Evolutionary conservation across 2,329 filamentous ascomycete genomes (phyloP).

Genomic region (Orbilia javanica): DNA sequence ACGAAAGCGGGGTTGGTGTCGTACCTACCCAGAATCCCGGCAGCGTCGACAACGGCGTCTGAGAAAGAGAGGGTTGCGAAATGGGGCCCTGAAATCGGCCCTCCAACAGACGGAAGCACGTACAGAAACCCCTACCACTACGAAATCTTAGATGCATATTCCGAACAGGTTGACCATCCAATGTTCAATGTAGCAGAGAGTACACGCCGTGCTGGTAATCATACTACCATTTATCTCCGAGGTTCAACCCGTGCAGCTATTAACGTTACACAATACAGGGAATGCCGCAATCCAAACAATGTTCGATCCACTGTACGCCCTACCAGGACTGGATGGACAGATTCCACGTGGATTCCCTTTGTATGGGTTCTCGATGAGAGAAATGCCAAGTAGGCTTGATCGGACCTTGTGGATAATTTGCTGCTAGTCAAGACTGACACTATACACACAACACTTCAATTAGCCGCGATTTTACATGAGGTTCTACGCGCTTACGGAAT

Average conservation of each 20-base stretch:
- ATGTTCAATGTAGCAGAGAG: constrained; percentile 50
- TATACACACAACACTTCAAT: background rate
- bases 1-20: constrained; percentile 36
- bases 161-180: constrained; percentile 33
- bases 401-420: background rate
- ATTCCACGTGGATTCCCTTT: constrained; percentile 50
- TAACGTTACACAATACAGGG: constrained; percentile 12
- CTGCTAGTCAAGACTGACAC: background rate
- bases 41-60: constrained; percentile 18
- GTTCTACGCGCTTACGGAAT: constrained; percentile 36
- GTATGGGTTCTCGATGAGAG: constrained; percentile 54
- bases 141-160: constrained; percentile 38
- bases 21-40: constrained; percentile 47
- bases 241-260: background rate
- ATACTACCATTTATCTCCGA: background rate
- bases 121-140: constrained; percentile 38
- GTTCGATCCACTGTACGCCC: constrained; percentile 45
- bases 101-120: constrained; percentile 16
- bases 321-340: constrained; percentile 40
- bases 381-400: constrained; percentile 45
- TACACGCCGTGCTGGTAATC: constrained; percentile 42
- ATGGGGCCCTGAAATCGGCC: constrained; percentile 39
- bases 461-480: constrained; percentile 44
- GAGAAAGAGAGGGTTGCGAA: constrained; percentile 44
- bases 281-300: constrained; percentile 55